Conservation (phyloP, 805 yeast species). For the Cyberlindnera maritima region DNA sequence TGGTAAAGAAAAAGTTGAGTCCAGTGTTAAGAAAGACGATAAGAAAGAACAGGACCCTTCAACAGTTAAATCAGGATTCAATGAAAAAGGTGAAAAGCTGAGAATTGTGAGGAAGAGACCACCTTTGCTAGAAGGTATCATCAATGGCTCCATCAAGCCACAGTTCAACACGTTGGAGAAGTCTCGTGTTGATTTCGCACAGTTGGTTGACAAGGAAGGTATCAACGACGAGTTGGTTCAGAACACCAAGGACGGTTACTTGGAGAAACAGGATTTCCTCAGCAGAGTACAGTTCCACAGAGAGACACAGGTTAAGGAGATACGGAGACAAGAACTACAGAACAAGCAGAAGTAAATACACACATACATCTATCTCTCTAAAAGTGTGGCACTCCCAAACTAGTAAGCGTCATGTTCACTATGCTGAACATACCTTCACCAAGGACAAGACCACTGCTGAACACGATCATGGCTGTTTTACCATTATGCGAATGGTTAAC, state of each 20-base stretch:
- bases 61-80: constrained; percentile 15
- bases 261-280: constrained; percentile 89
- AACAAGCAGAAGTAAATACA: constrained; percentile 12
- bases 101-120: constrained; percentile 67
- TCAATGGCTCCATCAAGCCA: constrained; percentile 63
- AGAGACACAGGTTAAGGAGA: constrained; percentile 37
- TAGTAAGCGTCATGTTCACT: constrained; percentile 73
- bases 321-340: constrained; percentile 34
- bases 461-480: constrained; percentile 75
- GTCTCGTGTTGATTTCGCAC: constrained; percentile 92
- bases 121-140: constrained; percentile 72
- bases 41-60: constrained; percentile 6
- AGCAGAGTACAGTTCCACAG: constrained; percentile 57
- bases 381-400: constrained; percentile 60
- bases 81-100: constrained; percentile 34
- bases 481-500: constrained; percentile 39
- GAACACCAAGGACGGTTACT: constrained; percentile 85
- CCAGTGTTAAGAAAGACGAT: constrained; percentile 13
- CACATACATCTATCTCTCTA: background rate
- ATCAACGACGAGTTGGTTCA: constrained; percentile 77
- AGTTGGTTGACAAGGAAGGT: constrained; percentile 84
- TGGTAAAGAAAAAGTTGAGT: constrained; percentile 26
- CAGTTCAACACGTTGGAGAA: constrained; percentile 91
- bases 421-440: constrained; percentile 94
- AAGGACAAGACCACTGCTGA: constrained; percentile 86